Base-by-base conservation (phyloP, 2,329 filamentous ascomycete genomes). In the Ophiobolus disseminans region DNA sequence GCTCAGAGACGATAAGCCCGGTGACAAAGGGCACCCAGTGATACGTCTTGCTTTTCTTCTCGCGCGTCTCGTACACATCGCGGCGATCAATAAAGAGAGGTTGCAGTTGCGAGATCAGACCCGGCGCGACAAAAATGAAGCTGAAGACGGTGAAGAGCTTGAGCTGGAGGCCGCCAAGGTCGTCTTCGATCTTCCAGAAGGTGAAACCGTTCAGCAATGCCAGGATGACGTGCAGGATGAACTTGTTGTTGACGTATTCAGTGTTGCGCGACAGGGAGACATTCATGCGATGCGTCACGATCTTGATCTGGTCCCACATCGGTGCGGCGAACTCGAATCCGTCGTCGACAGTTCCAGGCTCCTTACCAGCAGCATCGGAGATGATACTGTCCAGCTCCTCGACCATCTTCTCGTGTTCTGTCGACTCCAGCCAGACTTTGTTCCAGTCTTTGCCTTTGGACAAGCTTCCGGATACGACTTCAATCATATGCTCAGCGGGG, bases 21-120 rank as follows among this genome's bases (percentile, higher is more conserved):
- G 86, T 74, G 63, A 90, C 80, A 69, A 91, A 90, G 0, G 80
- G 84, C 56, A 82, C 79, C 87, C 87, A 90, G 0, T 83, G 87
- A 73, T 90, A 91, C 0, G 83, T 80, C 62, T 89, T 88, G 65
- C 80, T 83, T 1, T 86, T 80, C 10, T 81, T 76, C 57, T 85
- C 82, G 37, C 81, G 80, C 6, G 77, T 80, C 64, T 84, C 81
- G 65, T 82, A 84, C 6, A 85, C 47, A 23, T 66, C 55, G 25
- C 64, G 59, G n/a, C 55, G 57, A 5, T 58, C 72, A 35, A 78
- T 77, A 60, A 80, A 78, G 2, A 78, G 45, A 19, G 75, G 68
- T 25, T 70, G 66, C 3, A 75, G 54, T 23, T 74, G 72, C 1
- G 51, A 68, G 63, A 68, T 69, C 58, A 73, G 66, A 68, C 62